A percentile compares a stretch with the other conserved stretches of the same genome.
phyloP scores from a whole-genome alignment of 1,284 basidiomycete species.

The Apiotrichum gamsii region DNA sequence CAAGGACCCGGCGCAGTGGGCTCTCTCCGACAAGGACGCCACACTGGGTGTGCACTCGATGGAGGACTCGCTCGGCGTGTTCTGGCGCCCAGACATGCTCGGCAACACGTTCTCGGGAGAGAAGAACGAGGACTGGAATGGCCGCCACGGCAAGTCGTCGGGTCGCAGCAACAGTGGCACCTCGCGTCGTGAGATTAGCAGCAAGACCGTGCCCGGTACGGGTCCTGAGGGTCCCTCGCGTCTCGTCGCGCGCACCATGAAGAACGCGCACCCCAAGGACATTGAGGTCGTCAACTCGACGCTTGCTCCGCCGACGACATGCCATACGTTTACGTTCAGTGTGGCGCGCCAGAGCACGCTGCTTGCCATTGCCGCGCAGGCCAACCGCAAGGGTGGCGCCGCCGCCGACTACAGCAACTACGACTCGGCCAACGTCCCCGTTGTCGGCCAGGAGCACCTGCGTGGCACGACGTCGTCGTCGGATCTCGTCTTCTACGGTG shows the following conservation, averaged over 20 bases:
- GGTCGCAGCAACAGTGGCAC: conserved; percentile 13
- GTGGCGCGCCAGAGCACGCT: conserved; percentile 37
- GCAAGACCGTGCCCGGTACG: conserved; percentile 45
- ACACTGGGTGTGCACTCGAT: conserved; percentile 74
- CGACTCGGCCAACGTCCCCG: conserved; percentile 39
- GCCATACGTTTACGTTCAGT: conserved; percentile 82
- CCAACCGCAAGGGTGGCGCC: conserved; percentile 49
- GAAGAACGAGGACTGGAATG: conserved; percentile 22
- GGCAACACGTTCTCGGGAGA: conserved; percentile 78
- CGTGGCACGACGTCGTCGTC: conserved; percentile 52
- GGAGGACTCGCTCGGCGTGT: conserved; percentile 80
- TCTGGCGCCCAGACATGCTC: conserved; percentile 91
- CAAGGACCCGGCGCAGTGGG: conserved; percentile 58
- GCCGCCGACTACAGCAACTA: conserved; percentile 8
- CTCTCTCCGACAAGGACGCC: conserved; percentile 80
- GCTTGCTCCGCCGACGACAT: conserved; percentile 80
- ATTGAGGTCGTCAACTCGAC: conserved; percentile 88
- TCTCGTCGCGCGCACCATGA: conserved; percentile 82
- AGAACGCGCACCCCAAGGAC: conserved; percentile 54
- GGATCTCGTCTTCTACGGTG: conserved; percentile 68
- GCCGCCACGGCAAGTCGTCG: conserved; percentile 25
- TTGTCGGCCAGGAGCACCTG: conserved; percentile 57
- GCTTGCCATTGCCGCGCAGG: conserved; percentile 25
- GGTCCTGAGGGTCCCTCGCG: conserved; percentile 50
- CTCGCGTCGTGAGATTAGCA: conserved; percentile 47